A percentile compares a stretch with the other conserved stretches of the same genome.
Evolutionary conservation across 192 early-diverging fungal species (phyloP).

Genomic region (Linderina pennispora): DNA sequence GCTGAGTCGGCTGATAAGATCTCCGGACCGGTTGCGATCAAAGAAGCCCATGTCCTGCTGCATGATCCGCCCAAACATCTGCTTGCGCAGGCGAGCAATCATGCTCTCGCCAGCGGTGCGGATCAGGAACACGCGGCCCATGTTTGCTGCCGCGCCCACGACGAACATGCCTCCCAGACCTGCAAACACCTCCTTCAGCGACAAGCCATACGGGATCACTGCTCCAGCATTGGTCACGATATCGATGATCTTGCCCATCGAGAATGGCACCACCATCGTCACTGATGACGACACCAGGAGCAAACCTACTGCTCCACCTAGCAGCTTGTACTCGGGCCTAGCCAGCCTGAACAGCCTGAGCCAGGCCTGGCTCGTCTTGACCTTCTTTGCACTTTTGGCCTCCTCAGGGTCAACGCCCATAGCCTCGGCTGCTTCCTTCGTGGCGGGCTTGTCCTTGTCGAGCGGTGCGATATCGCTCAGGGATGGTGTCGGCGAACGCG

Average conservation of each 20-base stretch:
- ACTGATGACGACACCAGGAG: constrained; percentile 55
- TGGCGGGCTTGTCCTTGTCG: not conserved
- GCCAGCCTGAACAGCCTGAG: constrained; percentile 43
- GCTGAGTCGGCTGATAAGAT: constrained; percentile 72
- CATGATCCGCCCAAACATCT: constrained; percentile 51
- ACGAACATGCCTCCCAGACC: constrained; percentile 49
- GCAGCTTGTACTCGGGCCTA: constrained; percentile 33
- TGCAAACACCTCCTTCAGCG: constrained; percentile 49
- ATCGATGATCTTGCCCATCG: constrained; percentile 65
- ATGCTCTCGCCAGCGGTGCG: constrained; percentile 56
- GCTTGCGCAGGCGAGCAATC: constrained; percentile 45
- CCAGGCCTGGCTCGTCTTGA: constrained; percentile 28
- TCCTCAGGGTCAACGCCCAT: constrained; percentile 34
- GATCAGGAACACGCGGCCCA: constrained; percentile 54
- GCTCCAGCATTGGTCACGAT: constrained; percentile 50
- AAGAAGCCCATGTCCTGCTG: constrained; percentile 59
- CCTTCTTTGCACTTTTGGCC: constrained; percentile 4
- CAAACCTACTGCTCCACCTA: constrained; percentile 51
- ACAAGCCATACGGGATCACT: constrained; percentile 42
- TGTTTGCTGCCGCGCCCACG: constrained; percentile 51
- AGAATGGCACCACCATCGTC: constrained; percentile 60
- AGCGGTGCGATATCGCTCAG: no score
- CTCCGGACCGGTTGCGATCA: constrained; percentile 59
- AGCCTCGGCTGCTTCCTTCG: not conserved
- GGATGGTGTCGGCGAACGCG: no score